A percentile compares a stretch with the other conserved stretches of the same genome.
phyloP scores from a whole-genome alignment of 495 filamentous ascomycete species.

The Articulospora tetracladia region DNA sequence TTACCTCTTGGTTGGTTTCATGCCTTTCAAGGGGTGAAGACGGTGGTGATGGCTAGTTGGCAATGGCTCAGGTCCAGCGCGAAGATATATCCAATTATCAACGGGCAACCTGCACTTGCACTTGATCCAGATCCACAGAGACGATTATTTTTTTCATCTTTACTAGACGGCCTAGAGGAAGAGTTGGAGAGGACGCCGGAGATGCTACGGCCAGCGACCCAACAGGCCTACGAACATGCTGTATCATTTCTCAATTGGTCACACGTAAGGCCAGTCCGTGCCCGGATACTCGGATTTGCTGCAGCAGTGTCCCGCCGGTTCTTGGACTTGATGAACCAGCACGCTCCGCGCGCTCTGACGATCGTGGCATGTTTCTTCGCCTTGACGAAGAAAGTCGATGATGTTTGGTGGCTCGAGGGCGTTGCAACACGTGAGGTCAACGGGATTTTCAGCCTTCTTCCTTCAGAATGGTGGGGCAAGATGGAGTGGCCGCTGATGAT shows the following conservation, averaged over 20 bases:
- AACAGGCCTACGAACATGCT: constrained; percentile 50
- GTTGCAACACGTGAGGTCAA: constrained; percentile 51
- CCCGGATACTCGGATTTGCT: constrained; percentile 50
- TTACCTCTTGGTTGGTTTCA: constrained; percentile 54
- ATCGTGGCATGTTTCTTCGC: constrained; percentile 55
- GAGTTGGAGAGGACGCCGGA: constrained; percentile 31
- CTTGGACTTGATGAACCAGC: constrained; percentile 46
- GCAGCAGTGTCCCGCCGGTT: constrained; percentile 55
- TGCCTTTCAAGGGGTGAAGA: constrained; percentile 56
- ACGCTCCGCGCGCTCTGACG: constrained; percentile 48
- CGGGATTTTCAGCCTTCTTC: constrained; percentile 48
- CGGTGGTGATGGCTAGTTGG: constrained; percentile 29
- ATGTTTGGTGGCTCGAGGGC: constrained; percentile 55
- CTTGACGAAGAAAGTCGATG: constrained; percentile 46
- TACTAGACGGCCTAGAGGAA: constrained; percentile 45
- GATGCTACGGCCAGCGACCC: constrained; percentile 30
- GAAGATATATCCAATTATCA: constrained; percentile 49
- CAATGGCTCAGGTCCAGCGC: constrained; percentile 47
- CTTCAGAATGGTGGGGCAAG: constrained; percentile 48
- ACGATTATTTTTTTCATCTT: constrained; percentile 44
- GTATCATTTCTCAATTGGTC: constrained; percentile 55
- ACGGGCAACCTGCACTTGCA: constrained; percentile 47
- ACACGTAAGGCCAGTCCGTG: constrained; percentile 46
- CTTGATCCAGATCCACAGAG: constrained; percentile 38
- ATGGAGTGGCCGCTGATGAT: constrained; percentile 52